Conservation (phyloP, 2,329 filamentous ascomycete species). For the Fusarium sp. region DNA sequence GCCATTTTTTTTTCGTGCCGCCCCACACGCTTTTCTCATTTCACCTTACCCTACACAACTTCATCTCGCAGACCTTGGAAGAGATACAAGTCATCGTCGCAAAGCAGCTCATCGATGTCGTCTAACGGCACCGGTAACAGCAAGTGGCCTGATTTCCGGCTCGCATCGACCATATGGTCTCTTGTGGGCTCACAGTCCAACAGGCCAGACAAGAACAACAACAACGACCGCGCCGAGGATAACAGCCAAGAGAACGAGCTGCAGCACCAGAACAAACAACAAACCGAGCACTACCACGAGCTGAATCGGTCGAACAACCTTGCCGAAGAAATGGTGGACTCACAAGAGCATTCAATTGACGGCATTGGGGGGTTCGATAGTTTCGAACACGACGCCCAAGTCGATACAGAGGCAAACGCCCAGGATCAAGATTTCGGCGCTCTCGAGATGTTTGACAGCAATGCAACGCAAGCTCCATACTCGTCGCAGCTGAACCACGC, state of each 20-base stretch:
- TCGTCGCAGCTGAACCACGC: slow-evolving; percentile 43
- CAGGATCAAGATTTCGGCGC: slow-evolving; percentile 51
- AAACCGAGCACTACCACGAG: slow-evolving; percentile 32
- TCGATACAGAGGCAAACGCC: slow-evolving; percentile 36
- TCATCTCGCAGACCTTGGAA: slow-evolving; percentile 25
- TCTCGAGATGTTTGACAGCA: slow-evolving; percentile 55
- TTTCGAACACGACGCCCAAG: slow-evolving; percentile 41
- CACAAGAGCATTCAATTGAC: slow-evolving; percentile 40
- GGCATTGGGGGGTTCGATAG: slow-evolving; percentile 43
- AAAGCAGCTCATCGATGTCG: slow-evolving; percentile 44
- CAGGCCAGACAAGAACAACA: slow-evolving; percentile 39
- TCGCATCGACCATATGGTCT: slow-evolving; percentile 48
- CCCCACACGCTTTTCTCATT: slow-evolving; percentile 43
- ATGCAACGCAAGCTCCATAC: slow-evolving; percentile 47
- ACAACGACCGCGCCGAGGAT: slow-evolving; percentile 32
- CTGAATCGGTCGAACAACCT: slow-evolving; percentile 25
- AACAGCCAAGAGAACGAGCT: slow-evolving; percentile 36
- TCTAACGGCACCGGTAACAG: slow-evolving; percentile 38
- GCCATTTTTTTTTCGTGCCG: slow-evolving; percentile 45
- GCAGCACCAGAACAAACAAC: slow-evolving; percentile 28
- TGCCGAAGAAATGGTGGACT: slow-evolving; percentile 39
- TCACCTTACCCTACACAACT: slow-evolving; percentile 44
- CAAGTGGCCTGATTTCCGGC: slow-evolving; percentile 50
- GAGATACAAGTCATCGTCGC: slow-evolving; percentile 35
- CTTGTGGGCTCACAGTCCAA: slow-evolving; percentile 47